Evolutionary conservation across 139 green algal genomes (phyloP), one percentile per base, ranked within the genome.

Genomic region (Coelastrella sp.): DNA sequence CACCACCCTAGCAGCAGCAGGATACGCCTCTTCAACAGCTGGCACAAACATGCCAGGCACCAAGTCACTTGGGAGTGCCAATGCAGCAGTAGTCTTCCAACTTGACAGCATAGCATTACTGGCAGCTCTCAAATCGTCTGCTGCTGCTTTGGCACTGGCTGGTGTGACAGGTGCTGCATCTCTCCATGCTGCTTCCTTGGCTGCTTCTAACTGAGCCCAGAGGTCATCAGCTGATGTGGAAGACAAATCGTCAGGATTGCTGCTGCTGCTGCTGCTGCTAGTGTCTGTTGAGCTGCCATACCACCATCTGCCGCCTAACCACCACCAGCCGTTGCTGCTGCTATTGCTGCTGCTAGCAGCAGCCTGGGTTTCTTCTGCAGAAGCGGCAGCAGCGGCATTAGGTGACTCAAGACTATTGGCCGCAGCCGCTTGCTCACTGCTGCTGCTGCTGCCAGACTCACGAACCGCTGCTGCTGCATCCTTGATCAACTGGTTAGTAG

Each of bases 81-180:
- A 38, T 5, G 73, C 83, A 32, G 51, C 83, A 34, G 37, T 50
- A 32, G n/a, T n/a, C n/a, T 32, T 37, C 83, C 59, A 81, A 27
- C 59, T 50, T 8, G 11, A 8, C 2, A 76, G 4, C 13, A 48
- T 81, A 3, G 83, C 79, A 23, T 74, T 80, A 17, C 73, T 85
- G 0, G 88, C 83, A n/a, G 85, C 84, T n/a, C 87, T 76, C 59
- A 94, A 81, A 68, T 92, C 85, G 0, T 81, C 84, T 1, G 92
- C 92, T 43, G 92, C 86, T n/a, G 83, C 83, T 32, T 86, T 79
- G 0, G 92, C 92, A 59, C 85, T 92, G 0, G 86, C 75, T 2
- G 92, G 84, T 9, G 80, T 73, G 2, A 86, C 67, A 11, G 80
- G 80, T 6, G 66, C 80, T 25, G 80, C 64, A 35, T 85, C 64